These are phyloP conservation scores for Naematelia encephala DNA, from an alignment of 768 basidiomycete species.

Conservation along the genomic window DNA sequence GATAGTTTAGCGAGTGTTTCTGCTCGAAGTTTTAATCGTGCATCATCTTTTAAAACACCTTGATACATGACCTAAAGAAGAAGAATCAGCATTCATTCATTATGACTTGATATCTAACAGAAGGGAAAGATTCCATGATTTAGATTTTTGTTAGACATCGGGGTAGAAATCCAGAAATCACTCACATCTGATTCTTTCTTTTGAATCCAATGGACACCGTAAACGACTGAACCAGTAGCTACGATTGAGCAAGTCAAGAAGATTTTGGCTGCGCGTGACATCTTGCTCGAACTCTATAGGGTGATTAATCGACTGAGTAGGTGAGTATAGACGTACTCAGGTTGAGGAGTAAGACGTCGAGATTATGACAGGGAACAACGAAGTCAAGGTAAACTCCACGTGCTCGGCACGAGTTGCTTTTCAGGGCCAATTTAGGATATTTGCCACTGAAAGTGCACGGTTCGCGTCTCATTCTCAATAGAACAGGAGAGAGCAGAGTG, in stretches of 20 bases:
- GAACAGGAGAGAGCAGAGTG: no score
- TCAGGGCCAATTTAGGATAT: background rate
- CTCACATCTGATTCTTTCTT: constrained; percentile 73
- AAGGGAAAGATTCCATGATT: no score
- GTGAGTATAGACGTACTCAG: no score
- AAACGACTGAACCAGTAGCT: constrained; percentile 69
- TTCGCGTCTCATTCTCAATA: background rate
- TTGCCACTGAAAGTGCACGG: background rate
- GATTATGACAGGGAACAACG: no score
- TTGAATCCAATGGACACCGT: constrained; percentile 86
- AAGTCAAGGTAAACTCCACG: no score
- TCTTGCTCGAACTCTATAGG: constrained; percentile 30
- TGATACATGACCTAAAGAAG: constrained; percentile 74
- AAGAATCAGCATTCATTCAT: background rate
- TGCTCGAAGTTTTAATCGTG: constrained; percentile 66
- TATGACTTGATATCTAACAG: no score
- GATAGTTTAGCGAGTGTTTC: constrained; percentile 55
- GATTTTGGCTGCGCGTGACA: constrained; percentile 70
- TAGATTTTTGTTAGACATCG: background rate
- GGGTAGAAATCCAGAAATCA: background rate
- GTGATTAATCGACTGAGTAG: no score
- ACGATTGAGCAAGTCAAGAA: constrained; percentile 68
- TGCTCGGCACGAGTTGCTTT: background rate
- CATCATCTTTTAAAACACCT: constrained; percentile 85
- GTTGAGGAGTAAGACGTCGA: no score